Base-by-base conservation (phyloP, 2,329 filamentous ascomycete genomes). In the Clathrospora elynae region DNA sequence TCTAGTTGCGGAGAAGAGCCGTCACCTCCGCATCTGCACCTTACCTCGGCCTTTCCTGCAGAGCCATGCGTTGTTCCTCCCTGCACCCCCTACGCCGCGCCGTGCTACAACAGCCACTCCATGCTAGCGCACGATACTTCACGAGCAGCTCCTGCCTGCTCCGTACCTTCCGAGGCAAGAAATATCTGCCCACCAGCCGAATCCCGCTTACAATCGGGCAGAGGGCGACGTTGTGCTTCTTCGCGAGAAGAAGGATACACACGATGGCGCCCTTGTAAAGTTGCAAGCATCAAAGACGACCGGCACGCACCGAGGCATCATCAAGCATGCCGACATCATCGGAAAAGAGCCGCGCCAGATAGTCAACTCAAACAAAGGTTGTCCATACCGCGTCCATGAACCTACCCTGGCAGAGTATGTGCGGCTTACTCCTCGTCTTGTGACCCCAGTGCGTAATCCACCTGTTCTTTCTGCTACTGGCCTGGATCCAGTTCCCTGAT, bases 321-420 rank as follows among this genome's bases (percentile, higher is more conserved):
- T 85, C 8, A 49, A 65, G 0, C 78, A 80, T 38, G 67, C 71
- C 37, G 77, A 82, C 24, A 79, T 90, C 42, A 85, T 91, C 57
- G 86, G 85, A 25, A 80, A 78, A 49, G 69, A 71, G 26, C 66
- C 79, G 4, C 78, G 85, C 48, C 83, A 87, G 52, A 60, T 76
- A n/a, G 72, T 89, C 8, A 65, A 71, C 24, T 79, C 83, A 32
- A 75, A 72, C 49, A 79, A 75, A 61, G 77, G 77, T 65, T 55
- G 55, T 48, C 62, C 75, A 4, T 82, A 80, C 45, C 75, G 82
- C 46, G 61, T 89, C 26, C 78, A 80, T 39, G 79, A 83, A 51
- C 85, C 87, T 11, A 85, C 84, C 0, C 72, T 93, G 42, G 84
- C 84, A 33, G 84, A 90, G 68, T 91, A 91, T 71, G 81, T 90